Evolutionary conservation across 2,329 filamentous ascomycete genomes (phyloP).

Genomic region (Trichoderma citrinoviride): DNA sequence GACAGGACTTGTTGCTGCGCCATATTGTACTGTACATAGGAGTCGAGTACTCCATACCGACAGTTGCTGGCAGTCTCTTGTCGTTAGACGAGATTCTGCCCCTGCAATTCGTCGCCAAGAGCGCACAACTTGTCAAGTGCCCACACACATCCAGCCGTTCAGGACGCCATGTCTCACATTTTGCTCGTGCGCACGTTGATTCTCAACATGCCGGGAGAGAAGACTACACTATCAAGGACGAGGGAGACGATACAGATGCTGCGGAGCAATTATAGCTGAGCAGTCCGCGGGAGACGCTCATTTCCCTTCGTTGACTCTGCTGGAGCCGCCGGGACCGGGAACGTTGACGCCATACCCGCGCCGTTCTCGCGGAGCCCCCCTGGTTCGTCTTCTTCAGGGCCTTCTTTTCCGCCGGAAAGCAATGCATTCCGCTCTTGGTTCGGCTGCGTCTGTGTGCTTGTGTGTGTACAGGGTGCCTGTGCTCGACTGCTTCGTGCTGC

Average conservation of each 20-base stretch:
- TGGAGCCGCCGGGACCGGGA: slow-evolving; percentile 20
- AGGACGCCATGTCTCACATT: slow-evolving; percentile 9
- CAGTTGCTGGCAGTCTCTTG: background rate
- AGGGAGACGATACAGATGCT: background rate
- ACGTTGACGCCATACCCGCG: slow-evolving; percentile 24
- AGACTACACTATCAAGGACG: background rate
- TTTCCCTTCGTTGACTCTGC: slow-evolving; percentile 12
- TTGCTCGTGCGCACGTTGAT: background rate
- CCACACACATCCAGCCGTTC: slow-evolving; percentile 6
- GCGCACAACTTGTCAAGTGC: slow-evolving; percentile 1
- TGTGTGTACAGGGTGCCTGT: background rate
- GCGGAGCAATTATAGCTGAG: background rate
- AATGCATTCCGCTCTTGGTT: background rate
- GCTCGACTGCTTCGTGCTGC: background rate
- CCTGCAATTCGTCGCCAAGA: slow-evolving; percentile 17
- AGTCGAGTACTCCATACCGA: background rate
- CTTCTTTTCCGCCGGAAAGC: background rate
- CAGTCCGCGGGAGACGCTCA: background rate
- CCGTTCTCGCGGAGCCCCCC: slow-evolving; percentile 9
- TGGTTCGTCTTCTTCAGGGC: slow-evolving; percentile 6
- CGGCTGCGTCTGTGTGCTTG: background rate
- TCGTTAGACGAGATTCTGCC: background rate
- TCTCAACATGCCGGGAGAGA: background rate
- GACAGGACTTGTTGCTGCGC: background rate
- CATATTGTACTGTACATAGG: background rate